A percentile compares a stretch with the other conserved stretches of the same genome.
These are phyloP conservation scores for Phytophthora fragariaefolia DNA, from an alignment of 352 stramenopile genomes.

Conservation along the genomic window DNA sequence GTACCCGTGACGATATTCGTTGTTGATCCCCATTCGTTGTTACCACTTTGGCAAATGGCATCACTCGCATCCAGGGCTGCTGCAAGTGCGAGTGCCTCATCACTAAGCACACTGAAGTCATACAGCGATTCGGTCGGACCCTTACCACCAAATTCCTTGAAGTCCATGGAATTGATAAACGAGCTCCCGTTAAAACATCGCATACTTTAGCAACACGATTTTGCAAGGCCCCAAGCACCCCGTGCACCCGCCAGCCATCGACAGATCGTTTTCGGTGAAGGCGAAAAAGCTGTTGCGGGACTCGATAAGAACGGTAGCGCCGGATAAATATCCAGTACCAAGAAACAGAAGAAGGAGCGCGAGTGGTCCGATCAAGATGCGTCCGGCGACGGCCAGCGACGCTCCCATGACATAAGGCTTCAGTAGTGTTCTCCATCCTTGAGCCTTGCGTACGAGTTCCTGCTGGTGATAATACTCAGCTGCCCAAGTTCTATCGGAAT, in stretches of 20 bases:
- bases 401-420: not conserved
- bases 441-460: not conserved
- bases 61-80: not conserved
- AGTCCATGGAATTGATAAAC: not conserved
- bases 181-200: not conserved
- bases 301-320: constrained; percentile 15
- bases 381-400: not conserved
- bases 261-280: constrained; percentile 15
- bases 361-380: not conserved
- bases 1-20: not conserved
- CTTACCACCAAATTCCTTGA: not conserved
- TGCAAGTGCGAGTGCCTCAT: not conserved
- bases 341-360: not conserved
- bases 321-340: not conserved
- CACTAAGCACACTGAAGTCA: not conserved
- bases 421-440: not conserved
- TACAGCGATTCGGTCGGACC: constrained; percentile 1
- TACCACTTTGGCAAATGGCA: not conserved
- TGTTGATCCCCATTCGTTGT: not conserved
- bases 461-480: not conserved
- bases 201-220: not conserved
- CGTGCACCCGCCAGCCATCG: constrained; percentile 17
- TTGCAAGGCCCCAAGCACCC: constrained; percentile 4
- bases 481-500: not conserved
- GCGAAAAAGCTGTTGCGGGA: constrained; percentile 6